Base-by-base conservation (phyloP, 495 filamentous ascomycete species). In the Cercophora newfieldiana region DNA sequence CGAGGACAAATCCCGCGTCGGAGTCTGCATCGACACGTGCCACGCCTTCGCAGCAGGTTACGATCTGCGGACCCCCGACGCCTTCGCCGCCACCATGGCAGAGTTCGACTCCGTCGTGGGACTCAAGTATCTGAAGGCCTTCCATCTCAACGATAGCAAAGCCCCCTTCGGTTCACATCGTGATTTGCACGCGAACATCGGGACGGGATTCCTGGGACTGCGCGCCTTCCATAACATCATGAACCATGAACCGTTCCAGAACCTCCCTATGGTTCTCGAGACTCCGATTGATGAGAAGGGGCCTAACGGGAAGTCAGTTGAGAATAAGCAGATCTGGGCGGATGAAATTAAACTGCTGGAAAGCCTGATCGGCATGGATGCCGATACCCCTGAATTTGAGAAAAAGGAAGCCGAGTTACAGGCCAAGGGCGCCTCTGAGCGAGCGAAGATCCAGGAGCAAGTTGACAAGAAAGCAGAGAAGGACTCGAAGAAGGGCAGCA, bases 21-120 rank as follows among this genome's bases (percentile, higher is more conserved):
- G 95, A 30, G 92, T 99, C 37, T 99, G 95, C 77, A 86, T 99
- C 48, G 95, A 99, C 73, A 98, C 95, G 4, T 97, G 94, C 79
- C 95, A 99, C 80, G 86, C 92, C 69, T 97, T 97, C 72, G 86
- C 93, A 7, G 93, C 91, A 0, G 95, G 95, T 7, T 96, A 98
- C 75, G 95, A 99, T 78, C 83, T 99, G 37, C 87, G 90, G 62
- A 84, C 89, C 0, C 89, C 91, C 0, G 81, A 83, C 19, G 86
- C 92, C 0, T 98, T 95, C 78, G 79, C 83, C 44, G 74, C 81
- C 24, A 92, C 93, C 22, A 81, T 97, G 74, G 67, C 82, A 10
- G 80, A 89, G 49, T 97, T 99, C 72, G 89, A 96, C 68, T 70
- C 85, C n/a, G 79, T 91, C 18, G 88, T 99, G 21, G 95, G 95